Conservation (phyloP, 148 eudicot genomes). For the Spergularia bocconei region DNA sequence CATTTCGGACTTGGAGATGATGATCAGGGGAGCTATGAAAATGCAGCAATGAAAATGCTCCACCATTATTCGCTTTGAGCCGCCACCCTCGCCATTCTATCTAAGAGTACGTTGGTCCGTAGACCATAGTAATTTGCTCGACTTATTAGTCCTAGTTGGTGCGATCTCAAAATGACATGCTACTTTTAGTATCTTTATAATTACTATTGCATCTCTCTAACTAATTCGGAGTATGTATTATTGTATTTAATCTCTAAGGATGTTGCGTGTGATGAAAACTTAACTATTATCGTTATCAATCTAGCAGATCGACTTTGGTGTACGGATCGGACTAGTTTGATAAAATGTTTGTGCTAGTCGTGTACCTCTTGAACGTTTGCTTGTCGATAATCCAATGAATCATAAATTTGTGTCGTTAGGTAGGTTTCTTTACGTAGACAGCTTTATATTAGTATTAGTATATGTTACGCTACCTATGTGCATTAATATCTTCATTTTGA, state of each 20-base stretch:
- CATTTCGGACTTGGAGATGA: slow-evolving; percentile 38
- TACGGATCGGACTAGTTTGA: neutral
- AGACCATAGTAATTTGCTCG: slow-evolving; percentile 23
- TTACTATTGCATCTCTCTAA: neutral
- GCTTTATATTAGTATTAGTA: too few relatives aligned
- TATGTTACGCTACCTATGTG: too few relatives aligned
- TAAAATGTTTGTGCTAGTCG: neutral
- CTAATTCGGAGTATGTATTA: neutral
- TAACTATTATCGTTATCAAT: neutral
- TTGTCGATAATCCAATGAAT: neutral
- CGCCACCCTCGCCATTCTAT: slow-evolving; percentile 18
- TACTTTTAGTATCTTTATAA: neutral
- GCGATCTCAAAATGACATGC: neutral
- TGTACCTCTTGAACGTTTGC: neutral
- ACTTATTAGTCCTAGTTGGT: neutral
- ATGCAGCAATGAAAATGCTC: slow-evolving; percentile 23
- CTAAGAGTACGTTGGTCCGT: neutral
- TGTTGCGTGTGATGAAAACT: neutral
- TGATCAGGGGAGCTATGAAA: slow-evolving; percentile 35
- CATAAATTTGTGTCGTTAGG: neutral
- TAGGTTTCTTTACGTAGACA: too few relatives aligned
- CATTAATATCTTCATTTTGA: neutral
- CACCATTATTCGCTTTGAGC: slow-evolving; percentile 28
- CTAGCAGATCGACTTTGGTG: neutral
- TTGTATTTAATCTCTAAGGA: neutral